phyloP scores from a whole-genome alignment of 2,329 filamentous ascomycete genomes.

The Ophiocordyceps australis region DNA sequence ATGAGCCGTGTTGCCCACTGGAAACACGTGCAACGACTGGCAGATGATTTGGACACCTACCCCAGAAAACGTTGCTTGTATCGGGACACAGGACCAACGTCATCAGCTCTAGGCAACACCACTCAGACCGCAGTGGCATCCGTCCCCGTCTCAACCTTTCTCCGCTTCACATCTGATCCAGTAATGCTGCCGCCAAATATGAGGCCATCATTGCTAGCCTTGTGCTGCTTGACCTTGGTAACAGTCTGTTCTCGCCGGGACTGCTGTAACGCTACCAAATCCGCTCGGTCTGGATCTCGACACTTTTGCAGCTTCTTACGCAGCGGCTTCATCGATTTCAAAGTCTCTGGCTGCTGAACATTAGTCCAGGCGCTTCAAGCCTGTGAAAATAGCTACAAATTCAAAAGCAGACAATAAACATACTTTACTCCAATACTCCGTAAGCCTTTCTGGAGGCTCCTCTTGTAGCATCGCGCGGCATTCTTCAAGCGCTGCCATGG shows the following conservation, averaged over 20 bases:
- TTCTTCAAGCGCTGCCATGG: constrained; percentile 25
- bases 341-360: constrained; percentile 19
- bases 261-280: constrained; percentile 51
- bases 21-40: no score
- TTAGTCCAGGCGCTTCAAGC: background rate
- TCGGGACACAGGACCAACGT: no score
- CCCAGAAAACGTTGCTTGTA: no score
- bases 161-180: constrained; percentile 25
- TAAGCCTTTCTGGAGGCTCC: constrained; percentile 36
- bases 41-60: no score
- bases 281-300: constrained; percentile 54
- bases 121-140: no score
- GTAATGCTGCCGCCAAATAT: constrained; percentile 24
- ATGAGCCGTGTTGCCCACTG: no score
- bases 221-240: constrained; percentile 24
- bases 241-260: constrained; percentile 38
- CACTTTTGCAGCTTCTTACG: constrained; percentile 56
- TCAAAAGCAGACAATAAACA: constrained; percentile 4
- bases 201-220: constrained; percentile 18
- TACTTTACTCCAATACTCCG: constrained; percentile 34
- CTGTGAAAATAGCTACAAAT: background rate
- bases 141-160: constrained; percentile 21
- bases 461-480: constrained; percentile 36
- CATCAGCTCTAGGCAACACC: no score
- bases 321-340: constrained; percentile 32